Percentiles rank a stretch among this genome's conserved stretches.
phyloP scores from a whole-genome alignment of 208 protist genomes.

The Novymonas esmeraldas region DNA sequence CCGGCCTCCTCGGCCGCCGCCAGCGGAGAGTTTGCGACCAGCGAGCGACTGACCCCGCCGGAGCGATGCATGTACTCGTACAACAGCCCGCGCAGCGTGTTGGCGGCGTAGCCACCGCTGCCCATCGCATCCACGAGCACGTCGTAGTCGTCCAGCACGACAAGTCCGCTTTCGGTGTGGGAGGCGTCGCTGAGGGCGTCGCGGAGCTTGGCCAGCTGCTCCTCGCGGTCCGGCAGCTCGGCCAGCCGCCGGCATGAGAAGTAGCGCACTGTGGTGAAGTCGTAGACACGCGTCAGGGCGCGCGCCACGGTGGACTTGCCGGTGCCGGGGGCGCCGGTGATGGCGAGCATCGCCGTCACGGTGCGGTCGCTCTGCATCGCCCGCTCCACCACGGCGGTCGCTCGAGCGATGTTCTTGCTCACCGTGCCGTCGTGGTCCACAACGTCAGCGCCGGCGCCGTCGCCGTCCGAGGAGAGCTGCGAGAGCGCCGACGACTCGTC shows the following conservation, averaged over 20 bases:
- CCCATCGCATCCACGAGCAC: slow-evolving; percentile 39
- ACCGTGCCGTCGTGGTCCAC: slow-evolving; percentile 68
- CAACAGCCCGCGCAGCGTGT: slow-evolving; percentile 30
- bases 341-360: slow-evolving; percentile 41
- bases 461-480: slow-evolving; percentile 26
- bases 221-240: slow-evolving; percentile 36
- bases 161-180: slow-evolving; percentile 83
- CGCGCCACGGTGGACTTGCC: slow-evolving; percentile 68
- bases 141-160: slow-evolving; percentile 98
- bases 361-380: slow-evolving; percentile 44
- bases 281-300: slow-evolving; percentile 34
- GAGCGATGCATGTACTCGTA: slow-evolving; percentile 41
- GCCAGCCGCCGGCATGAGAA: slow-evolving; percentile 40
- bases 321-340: slow-evolving; percentile 60
- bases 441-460: slow-evolving; percentile 21
- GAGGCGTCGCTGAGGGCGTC: slow-evolving; percentile 96
- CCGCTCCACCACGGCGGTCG: slow-evolving; percentile 27
- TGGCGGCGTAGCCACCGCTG: slow-evolving; percentile 7
- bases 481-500: slow-evolving; percentile 30
- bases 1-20: slow-evolving; percentile 18
- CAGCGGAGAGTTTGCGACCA: slow-evolving; percentile 12
- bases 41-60: slow-evolving; percentile 30
- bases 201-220: slow-evolving; percentile 57
- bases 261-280: slow-evolving; percentile 37
- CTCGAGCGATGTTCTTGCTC: slow-evolving; percentile 21